Conservation (phyloP, 2,329 filamentous ascomycete species). For the Aspergillus aculeatinus region DNA sequence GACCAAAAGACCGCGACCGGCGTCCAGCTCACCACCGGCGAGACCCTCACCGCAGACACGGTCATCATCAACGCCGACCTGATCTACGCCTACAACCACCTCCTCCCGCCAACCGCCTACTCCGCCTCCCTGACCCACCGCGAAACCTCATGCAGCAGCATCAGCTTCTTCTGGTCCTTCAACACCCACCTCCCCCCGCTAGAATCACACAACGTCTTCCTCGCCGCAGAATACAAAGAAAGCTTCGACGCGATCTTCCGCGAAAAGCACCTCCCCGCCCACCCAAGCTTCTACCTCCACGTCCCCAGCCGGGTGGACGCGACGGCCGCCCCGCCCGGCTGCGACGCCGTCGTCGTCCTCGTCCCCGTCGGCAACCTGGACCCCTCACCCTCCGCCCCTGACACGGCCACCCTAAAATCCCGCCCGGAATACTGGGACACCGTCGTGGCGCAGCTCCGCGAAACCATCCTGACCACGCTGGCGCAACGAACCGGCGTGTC, state of each 20-base stretch:
- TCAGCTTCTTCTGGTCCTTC: conserved; percentile 68
- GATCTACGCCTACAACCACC: conserved; percentile 70
- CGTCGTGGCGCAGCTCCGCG: not conserved
- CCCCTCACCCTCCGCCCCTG: too few relatives aligned
- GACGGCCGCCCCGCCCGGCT: conserved; percentile 63
- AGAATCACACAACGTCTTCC: conserved; percentile 72
- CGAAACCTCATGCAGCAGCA: conserved; percentile 64
- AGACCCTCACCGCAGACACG: conserved; percentile 61
- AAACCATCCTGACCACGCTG: conserved; percentile 37
- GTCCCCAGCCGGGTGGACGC: conserved; percentile 69
- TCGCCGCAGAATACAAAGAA: conserved; percentile 69
- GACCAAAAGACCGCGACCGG: conserved; percentile 30
- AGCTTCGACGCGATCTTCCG: conserved; percentile 77
- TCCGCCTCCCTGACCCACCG: conserved; percentile 30
- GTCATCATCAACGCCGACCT: conserved; percentile 73
- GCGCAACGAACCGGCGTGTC: conserved; percentile 57
- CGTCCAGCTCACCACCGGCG: conserved; percentile 20
- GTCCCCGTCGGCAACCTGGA: conserved; percentile 66
- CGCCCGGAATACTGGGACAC: not conserved
- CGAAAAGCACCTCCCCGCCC: conserved; percentile 62
- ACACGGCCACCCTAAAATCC: not conserved
- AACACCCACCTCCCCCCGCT: conserved; percentile 57
- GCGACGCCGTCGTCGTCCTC: conserved; percentile 67
- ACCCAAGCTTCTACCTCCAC: conserved; percentile 76
- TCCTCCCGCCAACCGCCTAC: conserved; percentile 51